These are phyloP conservation scores for Aspergillus persii DNA, from an alignment of 2,329 filamentous ascomycete species.

Conservation along the genomic window DNA sequence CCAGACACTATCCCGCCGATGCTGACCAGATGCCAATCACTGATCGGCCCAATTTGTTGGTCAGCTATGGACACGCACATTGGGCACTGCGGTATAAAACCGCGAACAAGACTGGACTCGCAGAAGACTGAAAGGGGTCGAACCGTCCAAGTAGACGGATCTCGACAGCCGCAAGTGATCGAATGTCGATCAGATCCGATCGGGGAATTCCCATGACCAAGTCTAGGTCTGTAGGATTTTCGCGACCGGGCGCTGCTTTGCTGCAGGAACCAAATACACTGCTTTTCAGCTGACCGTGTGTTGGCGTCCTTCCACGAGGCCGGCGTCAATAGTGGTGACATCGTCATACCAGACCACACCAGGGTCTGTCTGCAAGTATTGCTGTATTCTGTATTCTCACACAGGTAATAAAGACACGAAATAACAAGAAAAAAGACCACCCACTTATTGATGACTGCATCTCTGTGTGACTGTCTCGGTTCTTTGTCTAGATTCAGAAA, in stretches of 20 bases:
- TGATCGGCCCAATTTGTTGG: neutral
- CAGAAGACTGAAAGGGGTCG: no score
- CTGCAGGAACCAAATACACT: constrained; percentile 34
- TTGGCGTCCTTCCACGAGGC: constrained; percentile 3
- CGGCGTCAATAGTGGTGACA: neutral
- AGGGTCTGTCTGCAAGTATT: neutral
- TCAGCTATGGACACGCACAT: neutral
- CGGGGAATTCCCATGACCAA: constrained; percentile 4
- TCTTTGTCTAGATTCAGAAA: constrained; percentile 14
- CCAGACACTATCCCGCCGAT: neutral
- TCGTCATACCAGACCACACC: neutral
- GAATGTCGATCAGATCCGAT: constrained; percentile 18
- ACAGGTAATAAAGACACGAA: neutral
- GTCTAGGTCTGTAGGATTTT: neutral
- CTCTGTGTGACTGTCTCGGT: constrained; percentile 5
- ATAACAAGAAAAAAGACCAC: neutral
- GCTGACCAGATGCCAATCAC: constrained; percentile 11
- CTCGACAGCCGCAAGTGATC: neutral
- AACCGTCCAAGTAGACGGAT: neutral
- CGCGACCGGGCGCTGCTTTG: constrained; percentile 15
- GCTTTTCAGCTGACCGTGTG: constrained; percentile 23
- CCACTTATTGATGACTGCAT: constrained; percentile 1
- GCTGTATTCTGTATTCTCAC: neutral
- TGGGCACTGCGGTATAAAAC: neutral
- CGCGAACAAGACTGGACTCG: neutral